Percentiles rank a stretch among this genome's conserved stretches.
Conservation (phyloP, 2,329 filamentous ascomycete genomes). For the Ophiostoma pallidulum region DNA sequence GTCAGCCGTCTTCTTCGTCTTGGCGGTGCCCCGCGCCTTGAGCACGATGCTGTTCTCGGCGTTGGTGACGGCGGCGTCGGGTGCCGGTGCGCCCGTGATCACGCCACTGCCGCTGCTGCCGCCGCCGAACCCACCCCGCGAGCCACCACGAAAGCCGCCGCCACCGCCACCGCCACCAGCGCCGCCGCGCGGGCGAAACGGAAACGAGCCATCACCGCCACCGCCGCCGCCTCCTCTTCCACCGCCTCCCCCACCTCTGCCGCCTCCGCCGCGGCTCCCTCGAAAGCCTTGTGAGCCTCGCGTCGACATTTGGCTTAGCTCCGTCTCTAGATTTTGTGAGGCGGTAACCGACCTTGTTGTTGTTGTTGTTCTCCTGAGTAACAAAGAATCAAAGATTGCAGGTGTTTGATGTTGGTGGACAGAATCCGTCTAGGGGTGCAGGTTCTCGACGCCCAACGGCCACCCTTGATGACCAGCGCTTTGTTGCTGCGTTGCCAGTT, state of each 20-base stretch:
- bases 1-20: background rate
- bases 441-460: too few relatives aligned
- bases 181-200: background rate
- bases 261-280: background rate
- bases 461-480: too few relatives aligned
- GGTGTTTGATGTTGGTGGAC: too few relatives aligned
- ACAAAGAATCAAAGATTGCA: too few relatives aligned
- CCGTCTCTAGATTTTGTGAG: too few relatives aligned
- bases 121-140: background rate
- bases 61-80: constrained; percentile 5
- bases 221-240: background rate
- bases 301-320: too few relatives aligned
- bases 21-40: background rate
- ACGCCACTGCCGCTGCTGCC: background rate
- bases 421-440: too few relatives aligned
- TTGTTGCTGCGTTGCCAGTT: too few relatives aligned
- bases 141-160: background rate
- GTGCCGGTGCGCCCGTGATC: constrained; percentile 1
- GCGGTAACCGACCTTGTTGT: too few relatives aligned
- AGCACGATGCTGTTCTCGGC: constrained; percentile 12
- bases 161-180: background rate
- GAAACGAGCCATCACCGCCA: background rate
- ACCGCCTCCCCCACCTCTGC: background rate
- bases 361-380: too few relatives aligned
- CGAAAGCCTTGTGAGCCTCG: too few relatives aligned